Evolutionary conservation across 192 early-diverging fungal species (phyloP), one percentile per base, ranked within the genome.

Genomic region (Coemansia reversa): DNA sequence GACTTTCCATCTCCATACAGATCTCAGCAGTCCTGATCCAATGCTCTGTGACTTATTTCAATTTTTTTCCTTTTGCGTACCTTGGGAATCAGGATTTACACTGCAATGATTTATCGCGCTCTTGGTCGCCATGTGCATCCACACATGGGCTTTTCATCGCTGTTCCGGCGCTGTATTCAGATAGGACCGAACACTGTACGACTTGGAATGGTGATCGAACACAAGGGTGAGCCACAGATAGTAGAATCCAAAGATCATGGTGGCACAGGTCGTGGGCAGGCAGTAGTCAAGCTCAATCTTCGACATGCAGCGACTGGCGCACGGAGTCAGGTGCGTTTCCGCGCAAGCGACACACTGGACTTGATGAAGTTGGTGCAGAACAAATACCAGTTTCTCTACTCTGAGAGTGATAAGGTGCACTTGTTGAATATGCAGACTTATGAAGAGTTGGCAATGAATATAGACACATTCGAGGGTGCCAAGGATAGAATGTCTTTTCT

Each of bases 381-480:
- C 60, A 53, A 74, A 42, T 88, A 87, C 68, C 87, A 90, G 79
- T 92, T 79, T 60, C 83, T 95, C 7, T 95, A 95, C 67, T 65
- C 71, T 22, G 87, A 84, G 47, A 87, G 84, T 45, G 63, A 74
- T 8, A 77, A 84, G 51, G 54, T 90, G 18, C 86, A 93, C 66
- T 58, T 92, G 39, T 78, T 93, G 58, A 79, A 95, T 56, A 83
- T 84, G 54, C 79, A 87, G 48, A 85, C 83, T 1, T 92, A 84
- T 72, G 92, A 93, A 62, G 88, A 90, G 70, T 74, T 89, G 49
- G 79, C 86, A 20, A 74, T 93, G 52, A 60, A 77, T 0, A 54
- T 80, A 23, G 69, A 76, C 14, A 66, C 83, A 7, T 74, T 92
- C 51, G 87, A 89, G 72, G 90, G 89, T 63, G 82, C 67, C 18